Evolutionary conservation across 1,284 basidiomycete genomes (phyloP).

Genomic region (Coniophora puteana): DNA sequence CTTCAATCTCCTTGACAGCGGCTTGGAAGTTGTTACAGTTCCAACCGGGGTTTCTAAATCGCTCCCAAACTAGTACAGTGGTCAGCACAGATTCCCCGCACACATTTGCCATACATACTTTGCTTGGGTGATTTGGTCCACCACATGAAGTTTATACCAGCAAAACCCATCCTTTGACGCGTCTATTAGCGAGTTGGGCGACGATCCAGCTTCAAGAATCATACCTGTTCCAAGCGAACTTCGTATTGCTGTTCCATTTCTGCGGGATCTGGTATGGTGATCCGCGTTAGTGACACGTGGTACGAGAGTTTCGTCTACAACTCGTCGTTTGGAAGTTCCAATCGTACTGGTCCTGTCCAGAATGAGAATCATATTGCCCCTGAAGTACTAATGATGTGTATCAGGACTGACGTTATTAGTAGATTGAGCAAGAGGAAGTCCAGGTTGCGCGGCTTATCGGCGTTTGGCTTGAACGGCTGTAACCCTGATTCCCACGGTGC

Average conservation of each 20-base stretch:
- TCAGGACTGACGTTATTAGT: too few species aligned
- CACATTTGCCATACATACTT: conserved; percentile 1
- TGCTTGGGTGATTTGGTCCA: conserved; percentile 5
- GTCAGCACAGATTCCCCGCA: too few species aligned
- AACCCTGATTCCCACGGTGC: too few species aligned
- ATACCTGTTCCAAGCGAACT: conserved; percentile 2
- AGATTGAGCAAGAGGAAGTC: too few species aligned
- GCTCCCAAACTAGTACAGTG: conserved; percentile 6
- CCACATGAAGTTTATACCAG: conserved; percentile 4
- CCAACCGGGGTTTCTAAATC: conserved; percentile 12
- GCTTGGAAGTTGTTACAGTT: conserved; percentile 7
- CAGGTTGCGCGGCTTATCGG: too few species aligned
- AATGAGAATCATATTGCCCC: conserved; percentile 13
- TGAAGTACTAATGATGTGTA: conserved; percentile 15
- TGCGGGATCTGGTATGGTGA: conserved; percentile 1
- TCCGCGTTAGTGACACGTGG: conserved; percentile 1
- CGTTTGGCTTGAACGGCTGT: too few species aligned
- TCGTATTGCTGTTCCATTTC: background rate
- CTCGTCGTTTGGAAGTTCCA: conserved; percentile 30
- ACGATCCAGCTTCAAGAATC: background rate
- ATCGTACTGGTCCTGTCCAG: conserved; percentile 23
- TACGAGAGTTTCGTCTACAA: conserved; percentile 16
- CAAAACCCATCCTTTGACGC: conserved; percentile 2
- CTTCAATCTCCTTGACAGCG: conserved; percentile 6
- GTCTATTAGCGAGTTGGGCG: background rate